Percentiles rank a stretch among this genome's conserved stretches.
phyloP scores from a whole-genome alignment of 495 filamentous ascomycete species.

The Penicillium simplicissimum region DNA sequence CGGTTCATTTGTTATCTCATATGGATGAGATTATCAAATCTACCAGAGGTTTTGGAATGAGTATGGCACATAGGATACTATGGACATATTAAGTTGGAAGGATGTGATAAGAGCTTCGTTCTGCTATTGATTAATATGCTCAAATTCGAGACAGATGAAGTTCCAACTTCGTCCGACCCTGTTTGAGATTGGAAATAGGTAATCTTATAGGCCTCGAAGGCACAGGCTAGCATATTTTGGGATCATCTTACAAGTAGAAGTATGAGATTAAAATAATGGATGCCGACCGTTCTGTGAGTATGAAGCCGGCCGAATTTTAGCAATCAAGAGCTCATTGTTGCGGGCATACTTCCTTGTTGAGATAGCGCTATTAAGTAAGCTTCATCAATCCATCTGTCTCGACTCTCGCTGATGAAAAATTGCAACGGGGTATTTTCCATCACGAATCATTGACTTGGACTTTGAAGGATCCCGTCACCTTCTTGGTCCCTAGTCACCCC shows the following conservation, averaged over 20 bases:
- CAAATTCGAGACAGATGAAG: not conserved
- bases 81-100: too few species aligned
- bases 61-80: not conserved
- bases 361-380: too few species aligned
- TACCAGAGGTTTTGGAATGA: not conserved
- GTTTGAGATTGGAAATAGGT: not conserved
- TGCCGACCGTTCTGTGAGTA: too few species aligned
- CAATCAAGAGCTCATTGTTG: too few species aligned
- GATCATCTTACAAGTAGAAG: not conserved
- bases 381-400: too few species aligned
- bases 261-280: too few species aligned
- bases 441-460: not conserved
- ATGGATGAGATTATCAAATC: not conserved
- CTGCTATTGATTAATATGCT: not conserved
- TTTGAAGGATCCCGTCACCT: too few species aligned
- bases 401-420: not conserved
- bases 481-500: not conserved
- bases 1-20: not conserved
- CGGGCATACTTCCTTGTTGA: too few species aligned
- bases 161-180: not conserved
- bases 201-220: not conserved
- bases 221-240: not conserved
- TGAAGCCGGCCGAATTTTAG: too few species aligned
- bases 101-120: not conserved
- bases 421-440: not conserved